Evolutionary conservation across 2,329 filamentous ascomycete genomes (phyloP).

Genomic region (Fusarium abutilonis): DNA sequence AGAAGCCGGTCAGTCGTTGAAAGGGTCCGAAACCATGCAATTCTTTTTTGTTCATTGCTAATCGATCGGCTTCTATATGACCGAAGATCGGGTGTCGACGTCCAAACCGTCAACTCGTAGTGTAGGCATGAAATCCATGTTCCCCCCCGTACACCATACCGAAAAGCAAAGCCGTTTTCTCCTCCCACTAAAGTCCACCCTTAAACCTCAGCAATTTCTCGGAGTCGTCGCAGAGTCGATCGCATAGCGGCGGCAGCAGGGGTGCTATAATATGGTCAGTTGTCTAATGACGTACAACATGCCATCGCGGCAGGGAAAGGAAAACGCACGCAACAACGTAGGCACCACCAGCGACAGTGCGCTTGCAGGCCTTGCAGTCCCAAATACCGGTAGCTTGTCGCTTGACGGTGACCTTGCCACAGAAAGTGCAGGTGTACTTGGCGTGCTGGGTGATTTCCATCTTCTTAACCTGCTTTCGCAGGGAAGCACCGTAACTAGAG

Average conservation of each 20-base stretch:
- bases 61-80: slow-evolving; percentile 54
- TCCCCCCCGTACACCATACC: slow-evolving; percentile 58
- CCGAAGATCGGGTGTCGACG: slow-evolving; percentile 55
- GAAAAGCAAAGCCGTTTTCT: slow-evolving; percentile 57
- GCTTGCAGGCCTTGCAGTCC: slow-evolving; percentile 95
- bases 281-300: slow-evolving; percentile 7
- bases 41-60: slow-evolving; percentile 55
- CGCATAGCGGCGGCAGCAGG: slow-evolving; percentile 92
- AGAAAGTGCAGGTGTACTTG: slow-evolving; percentile 98
- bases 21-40: slow-evolving; percentile 51
- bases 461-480: slow-evolving; percentile 97
- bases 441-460: slow-evolving; percentile 99
- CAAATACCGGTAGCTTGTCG: slow-evolving; percentile 93
- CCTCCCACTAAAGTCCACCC: slow-evolving; percentile 47
- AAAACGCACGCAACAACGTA: slow-evolving; percentile 95
- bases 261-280: slow-evolving; percentile 68
- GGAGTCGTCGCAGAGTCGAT: slow-evolving; percentile 95
- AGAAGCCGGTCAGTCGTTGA: slow-evolving; percentile 32
- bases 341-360: slow-evolving; percentile 79
- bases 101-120: slow-evolving; percentile 55
- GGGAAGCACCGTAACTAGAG: slow-evolving; percentile 93
- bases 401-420: slow-evolving; percentile 95
- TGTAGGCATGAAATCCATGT: slow-evolving; percentile 57
- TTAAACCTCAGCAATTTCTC: slow-evolving; percentile 97
- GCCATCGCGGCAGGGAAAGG: slow-evolving; percentile 7